Percentiles rank a stretch among this genome's conserved stretches.
Evolutionary conservation across 1,284 basidiomycete species (phyloP).

Genomic region (Pholiota adiposa): DNA sequence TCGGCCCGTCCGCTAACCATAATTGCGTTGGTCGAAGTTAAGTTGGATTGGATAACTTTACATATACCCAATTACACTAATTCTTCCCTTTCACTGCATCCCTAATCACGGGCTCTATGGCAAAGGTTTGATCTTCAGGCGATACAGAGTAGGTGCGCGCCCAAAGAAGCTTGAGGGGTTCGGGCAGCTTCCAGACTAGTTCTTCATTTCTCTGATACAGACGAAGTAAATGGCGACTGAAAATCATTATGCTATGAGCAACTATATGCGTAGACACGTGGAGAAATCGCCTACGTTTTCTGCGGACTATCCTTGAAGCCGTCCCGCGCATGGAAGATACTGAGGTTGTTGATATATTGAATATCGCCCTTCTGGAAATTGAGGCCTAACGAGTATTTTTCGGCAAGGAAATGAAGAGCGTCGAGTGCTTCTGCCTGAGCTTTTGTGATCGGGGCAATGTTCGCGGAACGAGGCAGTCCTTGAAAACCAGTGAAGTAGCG

Average conservation of each 20-base stretch:
- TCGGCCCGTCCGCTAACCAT: no score
- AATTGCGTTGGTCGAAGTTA: no score
- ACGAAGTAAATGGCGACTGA: conserved; percentile 22
- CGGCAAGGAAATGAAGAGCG: conserved; percentile 45
- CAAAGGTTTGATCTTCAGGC: conserved; percentile 38
- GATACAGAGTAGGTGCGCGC: conserved; percentile 31
- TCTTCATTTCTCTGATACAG: conserved; percentile 38
- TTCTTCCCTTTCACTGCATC: conserved; percentile 17
- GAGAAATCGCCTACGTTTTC: conserved; percentile 35
- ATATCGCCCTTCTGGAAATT: conserved; percentile 53
- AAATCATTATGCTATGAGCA: background rate
- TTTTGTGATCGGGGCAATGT: conserved; percentile 50
- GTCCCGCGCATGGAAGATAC: conserved; percentile 47
- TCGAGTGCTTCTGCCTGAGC: conserved; percentile 51
- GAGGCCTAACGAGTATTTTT: conserved; percentile 44
- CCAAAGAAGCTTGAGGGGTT: conserved; percentile 31
- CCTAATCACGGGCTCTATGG: conserved; percentile 34
- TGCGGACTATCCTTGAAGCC: conserved; percentile 43
- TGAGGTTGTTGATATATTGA: conserved; percentile 51
- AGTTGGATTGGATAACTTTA: no score
- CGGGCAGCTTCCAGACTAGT: conserved; percentile 38
- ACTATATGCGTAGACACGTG: background rate
- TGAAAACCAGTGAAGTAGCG: conserved; percentile 43
- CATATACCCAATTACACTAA: no score
- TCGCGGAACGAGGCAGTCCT: conserved; percentile 14